phyloP scores from a whole-genome alignment of 768 basidiomycete species.

The Collybia sp. region DNA sequence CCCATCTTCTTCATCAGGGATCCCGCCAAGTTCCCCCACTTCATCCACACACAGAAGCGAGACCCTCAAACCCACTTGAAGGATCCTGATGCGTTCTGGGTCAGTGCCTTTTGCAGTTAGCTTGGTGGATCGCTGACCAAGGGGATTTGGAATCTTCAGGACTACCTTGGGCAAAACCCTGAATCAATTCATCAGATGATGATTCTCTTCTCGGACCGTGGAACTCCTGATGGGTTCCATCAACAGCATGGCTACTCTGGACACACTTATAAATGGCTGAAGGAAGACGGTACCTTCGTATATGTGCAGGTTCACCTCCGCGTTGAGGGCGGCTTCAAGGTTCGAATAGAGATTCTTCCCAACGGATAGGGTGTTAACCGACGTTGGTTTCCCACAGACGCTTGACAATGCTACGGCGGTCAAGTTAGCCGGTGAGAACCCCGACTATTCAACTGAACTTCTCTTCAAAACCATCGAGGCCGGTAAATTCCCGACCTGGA shows the following conservation, averaged over 20 bases:
- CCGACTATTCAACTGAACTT: slow-evolving; percentile 79
- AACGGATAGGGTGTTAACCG: no score
- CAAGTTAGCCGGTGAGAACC: slow-evolving; percentile 66
- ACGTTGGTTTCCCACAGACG: slow-evolving; percentile 40
- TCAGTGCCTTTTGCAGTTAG: slow-evolving; percentile 19
- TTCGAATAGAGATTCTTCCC: slow-evolving; percentile 12
- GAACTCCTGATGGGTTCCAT: slow-evolving; percentile 88
- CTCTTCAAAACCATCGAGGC: slow-evolving; percentile 82
- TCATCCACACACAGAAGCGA: slow-evolving; percentile 92
- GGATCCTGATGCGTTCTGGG: slow-evolving; percentile 85
- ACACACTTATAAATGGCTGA: slow-evolving; percentile 87
- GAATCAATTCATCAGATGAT: slow-evolving; percentile 87
- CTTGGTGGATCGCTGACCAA: slow-evolving; percentile 14
- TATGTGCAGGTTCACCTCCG: slow-evolving; percentile 87
- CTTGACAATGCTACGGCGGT: slow-evolving; percentile 64
- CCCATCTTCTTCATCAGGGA: slow-evolving; percentile 90
- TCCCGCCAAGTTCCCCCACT: slow-evolving; percentile 86
- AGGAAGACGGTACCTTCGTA: slow-evolving; percentile 76
- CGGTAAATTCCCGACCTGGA: slow-evolving; percentile 82
- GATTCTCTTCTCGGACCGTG: slow-evolving; percentile 93
- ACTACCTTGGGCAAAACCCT: slow-evolving; percentile 84
- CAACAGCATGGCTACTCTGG: slow-evolving; percentile 91
- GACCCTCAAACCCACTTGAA: slow-evolving; percentile 91
- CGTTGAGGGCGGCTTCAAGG: slow-evolving; percentile 80
- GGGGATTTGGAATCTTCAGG: slow-evolving; percentile 36